Base-by-base conservation (phyloP, 805 yeast species). In the Kuraishia ogatae region DNA sequence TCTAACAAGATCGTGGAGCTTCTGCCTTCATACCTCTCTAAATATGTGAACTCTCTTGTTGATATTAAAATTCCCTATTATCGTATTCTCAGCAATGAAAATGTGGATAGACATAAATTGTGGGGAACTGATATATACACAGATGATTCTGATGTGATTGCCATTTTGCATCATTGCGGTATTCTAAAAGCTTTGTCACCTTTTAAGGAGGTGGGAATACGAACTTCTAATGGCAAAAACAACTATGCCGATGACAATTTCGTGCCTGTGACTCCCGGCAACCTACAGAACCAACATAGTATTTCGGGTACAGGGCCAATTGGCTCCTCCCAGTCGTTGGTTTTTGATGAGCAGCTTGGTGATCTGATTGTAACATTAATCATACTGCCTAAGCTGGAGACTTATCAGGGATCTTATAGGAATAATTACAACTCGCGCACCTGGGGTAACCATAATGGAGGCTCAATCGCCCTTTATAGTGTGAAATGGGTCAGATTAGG, bases 41-140 rank as follows among this genome's bases (percentile, higher is more conserved):
- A 73, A 10, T 68, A 77, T 60, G 72, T 78, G 57, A 81, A 81
- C 58, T 64, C 71, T 55, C 64, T 81, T 4, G 65, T 86, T 21
- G 85, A 84, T 60, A 70, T 86, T 24, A 76, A 81, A 55, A 75
- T 86, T 15, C 82, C 89, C 50, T 76, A 70, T 60, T 65, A 79
- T 51, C 55, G 60, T n/a, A 62, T 69, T 7, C 70, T 74, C 48
- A 62, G 69, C 43, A 74, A 73, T 53, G 74, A 71, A 29, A 74
- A 81, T 53, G 74, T 71, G 15, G 63, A 61, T 39, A 80, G 85
- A 29, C 71, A 82, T 53, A 77, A 79, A 50, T 59, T 91, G 1
- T 93, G 98, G 98, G 99, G 99, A 1, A 80, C 92, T 1, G 96
- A 92, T 50, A 75, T 94, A 0, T 94, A 93, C 68, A 89, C 97